Base-by-base conservation (phyloP, 2,329 filamentous ascomycete species). In the Colletotrichum camelliae region DNA sequence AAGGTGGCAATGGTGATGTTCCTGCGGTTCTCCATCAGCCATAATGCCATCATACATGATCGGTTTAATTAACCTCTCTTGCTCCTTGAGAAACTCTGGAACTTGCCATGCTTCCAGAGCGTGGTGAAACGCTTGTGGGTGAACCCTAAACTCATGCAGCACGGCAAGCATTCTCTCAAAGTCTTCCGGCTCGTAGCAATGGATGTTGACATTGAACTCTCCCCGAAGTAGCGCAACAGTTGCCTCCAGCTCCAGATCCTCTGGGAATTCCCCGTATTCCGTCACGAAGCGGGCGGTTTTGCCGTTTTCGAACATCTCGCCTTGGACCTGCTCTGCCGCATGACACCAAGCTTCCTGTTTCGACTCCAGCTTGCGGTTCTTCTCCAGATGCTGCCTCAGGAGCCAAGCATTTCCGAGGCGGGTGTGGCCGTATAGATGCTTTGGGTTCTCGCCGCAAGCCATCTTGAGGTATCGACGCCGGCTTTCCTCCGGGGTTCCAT, bases 381-480 rank as follows among this genome's bases (percentile, higher is more conserved):
- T 79, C 7, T 80, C 81, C 67, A 86, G 81, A 52, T 86, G 85
- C 58, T 84, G 79, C 12, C 86, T 79, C 39, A 87, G 79, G 6
- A 82, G 78, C 80, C 82, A 87, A 1, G 83, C 83, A 70, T 84
- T 84, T 1, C 84, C 86, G 78, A 87, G 84, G 18, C 86, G 82
- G 7, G 82, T 84, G 64, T 86, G 83, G 4, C 79, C 79, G 76
- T 86, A 86, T 0, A 81, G 74, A 1, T 73, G 37, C 69, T 82
- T 84, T 12, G 85, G 85, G 74, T 88, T 88, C 78, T 87, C 86
- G 5, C 86, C 86, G 72, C 85, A 86, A 0, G 86, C 86, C 83
- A 87, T 86, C 78, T 88, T 88, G 80, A 88, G 83, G 74, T 86
- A 87, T 43, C 84, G 76, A 10, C 77, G 79, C 12, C 84, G 81